These are phyloP conservation scores for Xylariaceae sp. DNA, from an alignment of 2,329 filamentous ascomycete genomes.

Conservation along the genomic window DNA sequence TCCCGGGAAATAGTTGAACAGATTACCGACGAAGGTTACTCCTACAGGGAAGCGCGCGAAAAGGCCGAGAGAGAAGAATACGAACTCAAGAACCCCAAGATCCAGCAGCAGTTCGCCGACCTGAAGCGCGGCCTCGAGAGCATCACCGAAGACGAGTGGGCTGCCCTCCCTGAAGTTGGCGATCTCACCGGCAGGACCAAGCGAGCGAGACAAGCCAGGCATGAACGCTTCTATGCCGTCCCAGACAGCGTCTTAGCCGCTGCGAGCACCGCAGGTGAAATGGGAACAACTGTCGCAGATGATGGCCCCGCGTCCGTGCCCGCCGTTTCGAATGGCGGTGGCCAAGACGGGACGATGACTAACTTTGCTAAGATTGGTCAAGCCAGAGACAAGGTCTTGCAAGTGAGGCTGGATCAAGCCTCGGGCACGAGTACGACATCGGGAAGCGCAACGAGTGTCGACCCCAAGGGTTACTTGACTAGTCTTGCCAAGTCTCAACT, in stretches of 20 bases:
- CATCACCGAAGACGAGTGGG: slow-evolving; percentile 95
- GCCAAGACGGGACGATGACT: slow-evolving; percentile 84
- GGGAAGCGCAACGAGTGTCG: slow-evolving; percentile 85
- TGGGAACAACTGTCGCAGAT: slow-evolving; percentile 84
- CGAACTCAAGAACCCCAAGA: slow-evolving; percentile 96
- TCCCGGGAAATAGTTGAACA: slow-evolving; percentile 60
- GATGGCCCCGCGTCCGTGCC: slow-evolving; percentile 57
- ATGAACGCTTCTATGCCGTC: slow-evolving; percentile 89
- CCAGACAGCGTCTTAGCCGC: slow-evolving; percentile 92
- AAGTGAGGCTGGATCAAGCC: slow-evolving; percentile 89
- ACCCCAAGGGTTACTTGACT: slow-evolving; percentile 93
- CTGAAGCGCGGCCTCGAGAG: slow-evolving; percentile 84
- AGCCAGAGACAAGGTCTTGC: slow-evolving; percentile 90
- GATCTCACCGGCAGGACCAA: slow-evolving; percentile 94
- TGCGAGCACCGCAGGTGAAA: slow-evolving; percentile 72
- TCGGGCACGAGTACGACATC: slow-evolving; percentile 66
- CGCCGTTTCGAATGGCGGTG: slow-evolving; percentile 28
- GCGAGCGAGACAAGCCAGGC: slow-evolving; percentile 74
- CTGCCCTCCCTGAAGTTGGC: slow-evolving; percentile 88
- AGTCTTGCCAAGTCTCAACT: slow-evolving; percentile 79
- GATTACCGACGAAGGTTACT: slow-evolving; percentile 68
- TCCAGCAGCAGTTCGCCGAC: slow-evolving; percentile 95
- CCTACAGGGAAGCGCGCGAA: slow-evolving; percentile 88
- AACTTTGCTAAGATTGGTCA: slow-evolving; percentile 98
- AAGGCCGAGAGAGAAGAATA: slow-evolving; percentile 88